Base-by-base conservation (phyloP, 108 stramenopile genomes). In the Cyclotella atomus region DNA sequence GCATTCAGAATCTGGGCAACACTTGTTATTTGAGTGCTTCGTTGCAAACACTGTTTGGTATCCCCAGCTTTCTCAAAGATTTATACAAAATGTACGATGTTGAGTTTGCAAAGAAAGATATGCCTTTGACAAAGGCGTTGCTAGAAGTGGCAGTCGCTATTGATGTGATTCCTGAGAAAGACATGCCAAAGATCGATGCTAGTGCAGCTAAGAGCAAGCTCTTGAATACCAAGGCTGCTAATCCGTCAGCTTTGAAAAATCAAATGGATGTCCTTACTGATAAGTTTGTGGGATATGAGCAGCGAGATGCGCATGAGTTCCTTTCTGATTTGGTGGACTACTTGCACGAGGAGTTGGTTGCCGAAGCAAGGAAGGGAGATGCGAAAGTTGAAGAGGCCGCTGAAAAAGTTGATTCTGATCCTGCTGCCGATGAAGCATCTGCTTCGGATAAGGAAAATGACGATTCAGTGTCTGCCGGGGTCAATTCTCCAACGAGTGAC, bases 281-380 rank as follows among this genome's bases (percentile, higher is more conserved):
- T 46, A 79, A 81, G 53, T 92, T 92, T 82, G 65, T 29, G 45
- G 91, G 90, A 28, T 77, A 86, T 49, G 81, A 86, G 65, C 91
- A 91, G 55, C 82, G 88, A 19, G 94, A 95, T 72, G 90, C 91
- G n/a, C 88, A 92, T 68, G 94, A 95, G 63, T 91, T 89, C 64
- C 46, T 95, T 35, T 73, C 76, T 3, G 84, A 85, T 27, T 45
- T 95, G 17, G 67, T 92, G 15, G 94, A 92, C 59, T 79, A 63
- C 44, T 44, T 93, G 53, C 92, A 93, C 69, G 88, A 89, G 21
- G 92, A 93, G 68, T 63, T 90, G 68, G 61, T 60, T 15, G 71
- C 50, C 30, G 50, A 34, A 9, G 6, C 36, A 4, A 70, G 27
- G 34, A 49, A 25, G 23, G 45, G 8, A 9, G 59, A 38, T 27